phyloP scores from a whole-genome alignment of 2,329 filamentous ascomycete genomes.

The Pseudogymnoascus sp. region DNA sequence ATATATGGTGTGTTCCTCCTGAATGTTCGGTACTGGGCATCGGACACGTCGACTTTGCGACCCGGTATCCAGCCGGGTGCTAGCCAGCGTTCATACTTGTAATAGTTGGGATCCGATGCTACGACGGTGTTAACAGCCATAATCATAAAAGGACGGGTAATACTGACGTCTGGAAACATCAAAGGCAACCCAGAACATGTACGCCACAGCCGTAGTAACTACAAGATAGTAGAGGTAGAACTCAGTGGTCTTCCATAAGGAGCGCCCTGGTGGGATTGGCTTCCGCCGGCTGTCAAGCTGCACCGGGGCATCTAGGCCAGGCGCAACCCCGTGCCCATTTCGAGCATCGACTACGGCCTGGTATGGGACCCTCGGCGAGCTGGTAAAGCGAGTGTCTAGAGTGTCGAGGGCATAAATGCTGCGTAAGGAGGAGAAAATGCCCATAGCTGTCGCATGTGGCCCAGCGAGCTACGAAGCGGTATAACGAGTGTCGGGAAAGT shows the following conservation, averaged over 20 bases:
- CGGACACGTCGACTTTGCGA: slow-evolving; percentile 85
- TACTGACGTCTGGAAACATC: slow-evolving; percentile 72
- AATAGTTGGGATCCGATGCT: slow-evolving; percentile 78
- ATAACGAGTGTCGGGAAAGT: not conserved
- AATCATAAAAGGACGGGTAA: not conserved
- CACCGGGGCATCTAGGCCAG: slow-evolving; percentile 23
- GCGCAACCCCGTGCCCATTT: slow-evolving; percentile 32
- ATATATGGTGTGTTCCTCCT: slow-evolving; percentile 81
- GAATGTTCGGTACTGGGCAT: slow-evolving; percentile 80
- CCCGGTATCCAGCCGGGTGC: slow-evolving; percentile 86
- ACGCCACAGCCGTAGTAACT: slow-evolving; percentile 60
- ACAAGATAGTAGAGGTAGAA: slow-evolving; percentile 75
- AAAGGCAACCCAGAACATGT: slow-evolving; percentile 88
- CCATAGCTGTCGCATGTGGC: slow-evolving; percentile 19
- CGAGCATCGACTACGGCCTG: slow-evolving; percentile 48
- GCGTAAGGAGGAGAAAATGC: slow-evolving; percentile 35
- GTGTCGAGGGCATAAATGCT: slow-evolving; percentile 60
- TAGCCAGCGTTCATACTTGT: slow-evolving; percentile 63
- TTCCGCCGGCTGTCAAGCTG: slow-evolving; percentile 33
- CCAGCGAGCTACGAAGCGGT: not conserved
- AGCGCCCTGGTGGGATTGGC: slow-evolving; percentile 47
- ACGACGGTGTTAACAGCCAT: slow-evolving; percentile 16
- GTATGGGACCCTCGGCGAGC: slow-evolving; percentile 61
- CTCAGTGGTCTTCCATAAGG: slow-evolving; percentile 81
- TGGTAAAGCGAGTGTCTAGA: slow-evolving; percentile 66